These are phyloP conservation scores for Xerocomus nothofagi DNA, from an alignment of 1,284 basidiomycete genomes.

Conservation along the genomic window DNA sequence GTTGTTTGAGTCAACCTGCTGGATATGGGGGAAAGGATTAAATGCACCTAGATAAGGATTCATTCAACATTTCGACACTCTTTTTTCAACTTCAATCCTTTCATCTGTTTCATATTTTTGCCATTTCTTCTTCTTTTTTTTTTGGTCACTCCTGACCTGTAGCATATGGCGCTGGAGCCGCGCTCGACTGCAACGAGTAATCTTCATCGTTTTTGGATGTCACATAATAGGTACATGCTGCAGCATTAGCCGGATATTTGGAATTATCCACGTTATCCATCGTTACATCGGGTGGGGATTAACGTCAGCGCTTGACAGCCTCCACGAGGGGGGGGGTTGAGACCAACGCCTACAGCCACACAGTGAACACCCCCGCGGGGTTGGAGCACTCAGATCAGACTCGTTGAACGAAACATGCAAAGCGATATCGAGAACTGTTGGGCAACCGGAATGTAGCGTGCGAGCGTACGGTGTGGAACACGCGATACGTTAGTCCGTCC, in stretches of 20 bases:
- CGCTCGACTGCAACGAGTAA: conserved; percentile 10
- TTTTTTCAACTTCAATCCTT: conserved; percentile 9
- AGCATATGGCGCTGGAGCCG: conserved; percentile 23
- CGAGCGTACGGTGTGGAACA: too few relatives aligned
- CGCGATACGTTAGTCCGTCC: too few relatives aligned
- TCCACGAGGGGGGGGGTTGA: too few relatives aligned
- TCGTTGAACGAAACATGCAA: too few relatives aligned
- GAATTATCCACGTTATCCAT: background rate
- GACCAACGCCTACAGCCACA: too few relatives aligned
- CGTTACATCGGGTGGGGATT: background rate
- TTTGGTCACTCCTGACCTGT: conserved; percentile 14
- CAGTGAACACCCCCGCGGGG: too few relatives aligned
- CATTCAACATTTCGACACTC: background rate
- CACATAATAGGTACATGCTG: background rate
- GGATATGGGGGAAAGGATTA: background rate
- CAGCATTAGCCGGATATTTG: background rate
- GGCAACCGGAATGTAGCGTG: too few relatives aligned
- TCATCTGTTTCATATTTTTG: background rate
- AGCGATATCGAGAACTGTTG: too few relatives aligned
- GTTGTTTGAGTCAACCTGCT: conserved; percentile 14
- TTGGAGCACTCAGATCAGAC: too few relatives aligned
- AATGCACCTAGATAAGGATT: conserved; percentile 6
- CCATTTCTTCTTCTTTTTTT: conserved; percentile 1
- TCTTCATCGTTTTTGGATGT: conserved; percentile 3
- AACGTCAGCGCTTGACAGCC: background rate